Conservation (phyloP, 805 yeast species). For the Pichia deserticola region DNA sequence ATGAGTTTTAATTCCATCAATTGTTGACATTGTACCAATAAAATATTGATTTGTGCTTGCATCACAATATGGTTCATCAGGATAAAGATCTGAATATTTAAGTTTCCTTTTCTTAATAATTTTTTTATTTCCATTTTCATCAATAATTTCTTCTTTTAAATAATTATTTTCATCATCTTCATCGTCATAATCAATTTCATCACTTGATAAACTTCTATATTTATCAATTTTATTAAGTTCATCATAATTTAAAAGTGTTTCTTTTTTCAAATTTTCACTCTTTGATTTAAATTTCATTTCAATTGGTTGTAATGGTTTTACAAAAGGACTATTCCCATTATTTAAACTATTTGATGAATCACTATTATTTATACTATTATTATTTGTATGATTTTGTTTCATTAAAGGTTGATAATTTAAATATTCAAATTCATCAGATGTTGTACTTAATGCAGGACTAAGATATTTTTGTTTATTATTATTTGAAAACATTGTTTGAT, state of each 20-base stretch:
- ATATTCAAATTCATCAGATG: slow-evolving; percentile 25
- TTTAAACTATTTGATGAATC: neutral
- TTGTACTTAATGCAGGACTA: slow-evolving; percentile 31
- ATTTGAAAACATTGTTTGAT: slow-evolving; percentile 32
- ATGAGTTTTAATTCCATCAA: slow-evolving; percentile 31
- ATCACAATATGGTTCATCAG: slow-evolving; percentile 40
- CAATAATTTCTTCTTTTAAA: neutral
- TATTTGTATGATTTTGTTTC: neutral
- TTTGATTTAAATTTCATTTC: slow-evolving; percentile 1
- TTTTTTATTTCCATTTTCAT: neutral
- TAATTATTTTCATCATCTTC: neutral
- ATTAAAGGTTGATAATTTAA: slow-evolving; percentile 21
- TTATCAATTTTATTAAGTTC: no score
- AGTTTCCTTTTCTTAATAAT: neutral
- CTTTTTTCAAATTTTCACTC: no score
- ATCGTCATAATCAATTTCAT: neutral
- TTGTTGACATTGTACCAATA: slow-evolving; percentile 40
- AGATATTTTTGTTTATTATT: slow-evolving; percentile 14
- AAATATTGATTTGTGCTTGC: slow-evolving; percentile 59
- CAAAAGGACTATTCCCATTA: slow-evolving; percentile 2
- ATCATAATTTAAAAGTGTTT: no score
- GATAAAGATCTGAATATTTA: slow-evolving; percentile 4
- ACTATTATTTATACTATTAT: neutral
- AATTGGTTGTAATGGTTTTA: slow-evolving; percentile 7
- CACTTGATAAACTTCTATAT: neutral